Conservation (phyloP, 257 asterid species). For the Penstemon newberryi region DNA sequence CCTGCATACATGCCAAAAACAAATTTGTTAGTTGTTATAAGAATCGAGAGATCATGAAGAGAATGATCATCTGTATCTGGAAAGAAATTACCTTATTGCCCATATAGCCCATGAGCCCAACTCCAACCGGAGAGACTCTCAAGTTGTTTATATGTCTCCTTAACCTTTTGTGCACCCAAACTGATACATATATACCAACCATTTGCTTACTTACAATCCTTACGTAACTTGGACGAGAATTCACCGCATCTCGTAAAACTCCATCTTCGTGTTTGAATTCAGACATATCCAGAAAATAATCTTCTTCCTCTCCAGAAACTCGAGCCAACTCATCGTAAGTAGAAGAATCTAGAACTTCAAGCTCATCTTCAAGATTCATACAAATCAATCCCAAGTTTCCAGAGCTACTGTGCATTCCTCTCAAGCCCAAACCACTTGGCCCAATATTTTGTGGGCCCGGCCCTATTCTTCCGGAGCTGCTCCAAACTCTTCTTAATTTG, state of each 20-base stretch:
- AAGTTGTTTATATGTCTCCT: slow-evolving; percentile 84
- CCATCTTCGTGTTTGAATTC: slow-evolving; percentile 31
- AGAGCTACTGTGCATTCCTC: slow-evolving; percentile 61
- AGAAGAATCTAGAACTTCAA: slow-evolving; percentile 44
- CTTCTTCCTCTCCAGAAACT: slow-evolving; percentile 57
- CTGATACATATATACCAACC: slow-evolving; percentile 94
- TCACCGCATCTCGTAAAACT: slow-evolving; percentile 22
- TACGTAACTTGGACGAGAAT: slow-evolving; percentile 52
- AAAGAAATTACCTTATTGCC: slow-evolving; percentile 76
- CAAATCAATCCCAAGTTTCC: slow-evolving; percentile 59
- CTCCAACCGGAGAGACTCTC: slow-evolving; percentile 90
- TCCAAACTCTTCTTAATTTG: slow-evolving; percentile 59
- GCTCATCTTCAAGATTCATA: slow-evolving; percentile 44
- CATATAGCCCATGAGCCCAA: slow-evolving; percentile 97
- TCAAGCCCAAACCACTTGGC: slow-evolving; percentile 41
- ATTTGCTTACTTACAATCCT: slow-evolving; percentile 94
- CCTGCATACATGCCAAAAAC: slow-evolving; percentile 48
- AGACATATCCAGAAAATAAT: slow-evolving; percentile 38
- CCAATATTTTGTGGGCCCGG: slow-evolving; percentile 31
- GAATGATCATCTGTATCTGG: not conserved
- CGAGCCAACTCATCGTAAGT: slow-evolving; percentile 47
- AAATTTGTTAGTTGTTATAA: not conserved
- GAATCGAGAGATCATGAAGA: not conserved
- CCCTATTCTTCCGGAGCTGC: slow-evolving; percentile 64
- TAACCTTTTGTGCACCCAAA: slow-evolving; percentile 78